Evolutionary conservation across 192 early-diverging fungal species (phyloP), one percentile per base, ranked within the genome.

Genomic region (Helicostylum pulchrum): DNA sequence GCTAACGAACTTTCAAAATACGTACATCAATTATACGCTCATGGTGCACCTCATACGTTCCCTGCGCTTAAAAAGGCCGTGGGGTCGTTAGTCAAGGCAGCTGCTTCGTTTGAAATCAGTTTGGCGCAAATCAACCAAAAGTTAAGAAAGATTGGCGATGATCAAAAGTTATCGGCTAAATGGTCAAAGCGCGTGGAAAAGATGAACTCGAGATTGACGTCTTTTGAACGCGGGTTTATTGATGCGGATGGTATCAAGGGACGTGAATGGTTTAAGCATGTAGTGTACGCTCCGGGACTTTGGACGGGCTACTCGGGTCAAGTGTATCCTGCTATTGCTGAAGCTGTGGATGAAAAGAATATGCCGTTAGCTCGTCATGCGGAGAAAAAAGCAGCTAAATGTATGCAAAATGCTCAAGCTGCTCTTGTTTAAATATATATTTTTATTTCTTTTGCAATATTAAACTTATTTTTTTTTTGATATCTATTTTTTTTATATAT

Each of bases 221-320:
- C 66, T 6, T 78, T 87, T 49, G 87, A 89, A 62, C 77, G 80
- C 45, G 76, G 79, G 17, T 82, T 89, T 64, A 53, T 85, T 31
- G 80, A 84, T 44, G 73, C 77, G 7, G 72, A 82, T 32, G 87
- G 86, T 47, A 77, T 86, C 17, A n/a, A 52, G 12, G 56, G 57
- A 11, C 70, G 70, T 31, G 50, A 55, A 30, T 89, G 87, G 87
- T 87, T 78, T 68, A 82, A 85, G 42, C 87, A 89, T 52, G 71
- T 78, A 1, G 62, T 89, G 1, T 76, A 81, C 46, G 77, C 83
- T 1, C 87, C 87, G 2, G 83, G 79, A 10, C 65, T 77, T 17
- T 83, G 76, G 80, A 65, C 62, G 6, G 73, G 85, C 0, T 75
- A 75, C 36, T 52, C 54, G 14, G 55, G 56, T n/a, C 67, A 69